Evolutionary conservation across 139 green algal genomes (phyloP), one percentile per base, ranked within the genome.

Genomic region (Spirogloea muscicola): DNA sequence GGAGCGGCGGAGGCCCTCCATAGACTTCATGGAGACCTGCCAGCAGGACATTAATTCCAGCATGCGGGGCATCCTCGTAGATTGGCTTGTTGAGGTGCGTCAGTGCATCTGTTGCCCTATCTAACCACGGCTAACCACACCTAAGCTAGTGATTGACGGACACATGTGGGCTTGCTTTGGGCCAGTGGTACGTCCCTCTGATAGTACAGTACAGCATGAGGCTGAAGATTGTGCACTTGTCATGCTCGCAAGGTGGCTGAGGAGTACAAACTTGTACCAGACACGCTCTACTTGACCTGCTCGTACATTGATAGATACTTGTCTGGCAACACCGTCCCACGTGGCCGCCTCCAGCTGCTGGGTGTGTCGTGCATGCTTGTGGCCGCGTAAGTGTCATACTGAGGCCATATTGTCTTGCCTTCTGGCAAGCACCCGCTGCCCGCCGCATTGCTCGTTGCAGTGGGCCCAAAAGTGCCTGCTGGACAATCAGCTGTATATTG

Each of bases 1-100:
- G 67, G 27, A 51, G 41, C 27, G 44, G 29, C 33, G 67, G 27
- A 33, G 52, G 39, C 67, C 67, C 16, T 9, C n/a, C 21, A 13
- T 29, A 58, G 43, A 61, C 31, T 77, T 52, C 31, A 77, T 79
- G 70, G 70, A 79, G 27, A 27, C 7, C 9, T 25, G 74, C 18
- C 72, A 80, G 41, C 33, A 46, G 0, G 93, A 98, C 65, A 91
- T 97, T 51, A 96, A 90, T 48, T 57, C 85, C 5, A 86, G 87
- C 40, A 98, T 98, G 93, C 89, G 94, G 36, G 76, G 77, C 46
- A 97, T 98, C 73, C 78, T 98, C 18, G 88, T 98, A 3, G 94
- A 98, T 83, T 98, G 94, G 94, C 84, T 98, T 39, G 90, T 98
- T 18, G 94, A 98, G 86, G 80, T 86, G 21, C 49, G 67, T n/a